Conservation (phyloP, 768 basidiomycete genomes). For the Myochromella boudieri region DNA sequence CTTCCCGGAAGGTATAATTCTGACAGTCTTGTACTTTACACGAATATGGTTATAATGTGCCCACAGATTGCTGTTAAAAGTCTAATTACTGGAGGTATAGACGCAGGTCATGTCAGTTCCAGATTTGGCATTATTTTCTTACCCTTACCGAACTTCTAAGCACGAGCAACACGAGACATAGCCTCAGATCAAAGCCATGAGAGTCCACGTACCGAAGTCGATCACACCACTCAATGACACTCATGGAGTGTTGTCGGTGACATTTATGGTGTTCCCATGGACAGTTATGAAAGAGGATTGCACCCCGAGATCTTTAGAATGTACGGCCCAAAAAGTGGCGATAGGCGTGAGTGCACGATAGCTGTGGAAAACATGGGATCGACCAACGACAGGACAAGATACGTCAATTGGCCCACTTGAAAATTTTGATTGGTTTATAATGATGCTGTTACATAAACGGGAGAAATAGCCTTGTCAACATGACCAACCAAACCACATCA, state of each 20-base stretch:
- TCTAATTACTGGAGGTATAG: constrained; percentile 1
- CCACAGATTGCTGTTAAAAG: constrained; percentile 1
- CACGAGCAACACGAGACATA: background rate
- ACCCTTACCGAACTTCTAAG: background rate
- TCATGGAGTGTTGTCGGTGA: constrained; percentile 2
- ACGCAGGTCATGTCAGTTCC: background rate
- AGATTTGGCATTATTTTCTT: constrained; percentile 1
- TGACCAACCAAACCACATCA: background rate
- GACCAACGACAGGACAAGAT: background rate
- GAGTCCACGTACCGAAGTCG: background rate
- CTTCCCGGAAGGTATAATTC: too few relatives aligned
- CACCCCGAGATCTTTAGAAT: too few relatives aligned
- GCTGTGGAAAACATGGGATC: background rate
- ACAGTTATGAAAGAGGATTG: background rate
- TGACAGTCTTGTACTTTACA: too few relatives aligned
- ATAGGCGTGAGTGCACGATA: background rate
- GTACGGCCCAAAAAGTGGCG: background rate
- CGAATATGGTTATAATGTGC: too few relatives aligned
- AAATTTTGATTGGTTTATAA: too few relatives aligned
- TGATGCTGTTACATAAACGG: background rate
- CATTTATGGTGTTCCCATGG: constrained; percentile 2
- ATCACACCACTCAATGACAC: constrained; percentile 1
- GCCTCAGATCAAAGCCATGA: background rate
- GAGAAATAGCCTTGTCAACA: background rate
- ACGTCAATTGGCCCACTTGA: too few relatives aligned